Conservation (phyloP, 305 asterid species). For the Fraxinus sp. region DNA sequence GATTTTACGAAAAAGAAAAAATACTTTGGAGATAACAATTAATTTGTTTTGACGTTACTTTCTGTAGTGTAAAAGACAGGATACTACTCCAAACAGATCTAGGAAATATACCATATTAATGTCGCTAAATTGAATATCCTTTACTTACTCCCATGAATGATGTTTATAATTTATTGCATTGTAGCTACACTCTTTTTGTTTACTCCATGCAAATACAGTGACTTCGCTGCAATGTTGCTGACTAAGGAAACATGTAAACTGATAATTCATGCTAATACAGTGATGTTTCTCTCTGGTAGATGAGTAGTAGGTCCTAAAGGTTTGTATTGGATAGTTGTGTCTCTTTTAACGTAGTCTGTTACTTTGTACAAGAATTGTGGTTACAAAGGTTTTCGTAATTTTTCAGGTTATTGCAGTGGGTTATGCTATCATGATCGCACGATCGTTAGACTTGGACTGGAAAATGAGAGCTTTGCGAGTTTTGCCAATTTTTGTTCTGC, state of each 20-base stretch:
- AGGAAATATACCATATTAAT: not conserved
- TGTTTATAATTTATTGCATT: not conserved
- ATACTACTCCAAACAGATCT: not conserved
- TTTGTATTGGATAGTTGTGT: not conserved
- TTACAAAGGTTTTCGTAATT: slow-evolving; percentile 12
- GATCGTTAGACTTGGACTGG: slow-evolving; percentile 81
- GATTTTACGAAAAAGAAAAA: not conserved
- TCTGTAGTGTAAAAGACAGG: not conserved
- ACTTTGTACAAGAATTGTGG: not conserved
- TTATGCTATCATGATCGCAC: slow-evolving; percentile 81
- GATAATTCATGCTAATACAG: not conserved
- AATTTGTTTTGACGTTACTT: not conserved
- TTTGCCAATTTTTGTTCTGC: slow-evolving; percentile 84
- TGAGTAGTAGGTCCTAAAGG: not conserved
- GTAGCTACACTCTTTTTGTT: not conserved
- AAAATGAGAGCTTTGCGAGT: slow-evolving; percentile 82
- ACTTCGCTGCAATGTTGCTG: not conserved
- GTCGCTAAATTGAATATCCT: not conserved
- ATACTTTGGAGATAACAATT: not conserved
- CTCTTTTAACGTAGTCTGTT: not conserved
- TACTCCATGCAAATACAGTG: not conserved
- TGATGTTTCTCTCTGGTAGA: not conserved
- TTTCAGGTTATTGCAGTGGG: slow-evolving; percentile 74
- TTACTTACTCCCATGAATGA: not conserved
- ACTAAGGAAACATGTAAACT: not conserved